Evolutionary conservation across 2,329 filamentous ascomycete species (phyloP), one percentile per base, ranked within the genome.

Genomic region (Aspergillus sp.): DNA sequence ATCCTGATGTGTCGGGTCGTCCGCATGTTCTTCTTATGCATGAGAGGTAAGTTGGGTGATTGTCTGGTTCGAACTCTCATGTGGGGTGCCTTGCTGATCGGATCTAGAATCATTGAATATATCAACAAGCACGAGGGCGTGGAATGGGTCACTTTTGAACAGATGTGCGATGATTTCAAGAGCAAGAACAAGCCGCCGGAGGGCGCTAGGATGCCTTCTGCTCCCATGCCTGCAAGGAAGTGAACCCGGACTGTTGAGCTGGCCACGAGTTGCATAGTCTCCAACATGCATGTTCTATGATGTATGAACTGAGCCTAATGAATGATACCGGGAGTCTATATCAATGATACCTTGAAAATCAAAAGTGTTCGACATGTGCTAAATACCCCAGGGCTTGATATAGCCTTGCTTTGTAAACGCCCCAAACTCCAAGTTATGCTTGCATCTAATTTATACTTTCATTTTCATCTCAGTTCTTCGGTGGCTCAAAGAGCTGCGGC

Each of bases 11-110:
- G 0, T 87, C 84, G 3, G 90, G 90, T 0, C 81, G 88, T 17
- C 89, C 89, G 0, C 89, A 92, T 74, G 89, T 87, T 0, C 67
- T 92, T 28, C 77, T 91, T 6, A 91, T 91, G 89, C 87, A 91
- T 64, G 88, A 91, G 74, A 82, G 87, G 82, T 85, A 73, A 66
- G 74, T 69, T 45, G n/a, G 15, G n/a, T n/a, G 8, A 4, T 21
- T 32, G 5, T 32, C 39, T 32, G 19, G 41, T 7, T 47, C 21
- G 9, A 6, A 17, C 43, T 56, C 21, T 4, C 15, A 41, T 65
- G 60, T 61, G 55, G 5, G 3, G 3, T 38, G 15, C 39, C 15
- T 32, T 63, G 12, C 52, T 63, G 23, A 63, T 59, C 15, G 15
- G 19, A 13, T 28, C 32, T 63, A 73, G 69, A 55, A 82, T 89